A percentile compares a stretch with the other conserved stretches of the same genome.
These are phyloP conservation scores for Aspergillus thermomutatus DNA, from an alignment of 2,329 filamentous ascomycete species.

Conservation along the genomic window DNA sequence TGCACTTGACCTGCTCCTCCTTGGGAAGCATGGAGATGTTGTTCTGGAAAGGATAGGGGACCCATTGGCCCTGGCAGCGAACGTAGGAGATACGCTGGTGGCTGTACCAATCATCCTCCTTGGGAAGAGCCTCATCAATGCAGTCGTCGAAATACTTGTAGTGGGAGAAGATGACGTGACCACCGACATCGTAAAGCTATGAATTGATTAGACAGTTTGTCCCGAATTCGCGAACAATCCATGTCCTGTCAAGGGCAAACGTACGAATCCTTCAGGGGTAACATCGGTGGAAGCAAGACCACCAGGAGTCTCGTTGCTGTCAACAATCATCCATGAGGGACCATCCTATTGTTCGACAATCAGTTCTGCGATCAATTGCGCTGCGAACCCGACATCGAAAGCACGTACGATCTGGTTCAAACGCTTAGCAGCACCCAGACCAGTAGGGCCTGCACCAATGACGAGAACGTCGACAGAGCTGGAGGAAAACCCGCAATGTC, in stretches of 20 bases:
- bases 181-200: conserved; percentile 96
- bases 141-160: conserved; percentile 99
- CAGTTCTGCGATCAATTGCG: conserved; percentile 6
- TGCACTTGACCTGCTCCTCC: conserved; percentile 91
- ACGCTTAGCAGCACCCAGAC: conserved; percentile 95
- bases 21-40: conserved; percentile 98
- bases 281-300: conserved; percentile 94
- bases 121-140: conserved; percentile 93
- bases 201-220: conserved; percentile 13
- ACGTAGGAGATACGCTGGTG: conserved; percentile 99
- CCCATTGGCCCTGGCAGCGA: conserved; percentile 93
- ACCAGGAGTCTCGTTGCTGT: conserved; percentile 86
- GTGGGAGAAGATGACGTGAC: conserved; percentile 98
- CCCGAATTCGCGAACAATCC: not conserved
- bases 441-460: conserved; percentile 96
- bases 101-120: conserved; percentile 91
- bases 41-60: conserved; percentile 99
- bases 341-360: conserved; percentile 60
- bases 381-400: conserved; percentile 2
- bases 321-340: conserved; percentile 93
- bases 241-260: conserved; percentile 41
- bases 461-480: conserved; percentile 95
- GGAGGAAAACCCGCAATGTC: conserved; percentile 19
- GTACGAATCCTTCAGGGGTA: conserved; percentile 93
- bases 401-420: conserved; percentile 87